Percentiles rank a stretch among this genome's conserved stretches.
phyloP scores from a whole-genome alignment of 805 yeast genomes.

The Clavispora asparagi region DNA sequence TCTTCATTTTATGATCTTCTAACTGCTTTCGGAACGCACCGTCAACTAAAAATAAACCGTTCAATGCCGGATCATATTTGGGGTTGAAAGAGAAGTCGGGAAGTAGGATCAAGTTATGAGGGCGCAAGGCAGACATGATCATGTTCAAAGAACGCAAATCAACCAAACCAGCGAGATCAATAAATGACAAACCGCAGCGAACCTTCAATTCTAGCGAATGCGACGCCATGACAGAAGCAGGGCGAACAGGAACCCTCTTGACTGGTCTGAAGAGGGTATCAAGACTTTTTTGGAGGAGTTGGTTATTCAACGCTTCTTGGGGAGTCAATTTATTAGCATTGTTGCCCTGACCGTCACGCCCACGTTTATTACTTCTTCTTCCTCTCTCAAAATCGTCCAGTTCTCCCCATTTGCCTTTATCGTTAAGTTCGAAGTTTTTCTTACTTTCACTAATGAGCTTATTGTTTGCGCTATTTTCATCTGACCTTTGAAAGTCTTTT shows the following conservation, averaged over 20 bases:
- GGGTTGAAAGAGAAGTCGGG: conserved; percentile 37
- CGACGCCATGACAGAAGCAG: conserved; percentile 16
- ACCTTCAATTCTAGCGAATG: conserved; percentile 35
- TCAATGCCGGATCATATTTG: conserved; percentile 13
- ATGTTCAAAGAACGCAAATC: conserved; percentile 77
- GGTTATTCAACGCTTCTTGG: conserved; percentile 38
- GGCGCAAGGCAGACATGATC: conserved; percentile 74
- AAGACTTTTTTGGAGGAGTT: conserved; percentile 33
- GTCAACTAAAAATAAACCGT: conserved; percentile 25
- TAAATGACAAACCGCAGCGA: conserved; percentile 66
- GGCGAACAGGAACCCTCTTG: conserved; percentile 28
- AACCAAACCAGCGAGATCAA: conserved; percentile 80
- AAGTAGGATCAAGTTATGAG: conserved; percentile 60
- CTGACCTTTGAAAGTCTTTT: conserved; percentile 51
- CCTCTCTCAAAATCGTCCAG: conserved; percentile 9
- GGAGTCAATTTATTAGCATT: conserved; percentile 33
- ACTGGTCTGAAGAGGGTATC: conserved; percentile 53
- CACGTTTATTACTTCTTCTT: conserved; percentile 15
- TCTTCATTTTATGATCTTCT: conserved; percentile 20
- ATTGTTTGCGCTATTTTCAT: conserved; percentile 41
- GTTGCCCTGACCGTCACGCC: conserved; percentile 11
- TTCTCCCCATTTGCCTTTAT: conserved; percentile 25
- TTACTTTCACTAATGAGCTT: conserved; percentile 35
- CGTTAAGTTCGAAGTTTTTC: conserved; percentile 29
- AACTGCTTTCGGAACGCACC: conserved; percentile 27